Evolutionary conservation across 257 asterid species (phyloP).

Genomic region (Petunia axillaris): DNA sequence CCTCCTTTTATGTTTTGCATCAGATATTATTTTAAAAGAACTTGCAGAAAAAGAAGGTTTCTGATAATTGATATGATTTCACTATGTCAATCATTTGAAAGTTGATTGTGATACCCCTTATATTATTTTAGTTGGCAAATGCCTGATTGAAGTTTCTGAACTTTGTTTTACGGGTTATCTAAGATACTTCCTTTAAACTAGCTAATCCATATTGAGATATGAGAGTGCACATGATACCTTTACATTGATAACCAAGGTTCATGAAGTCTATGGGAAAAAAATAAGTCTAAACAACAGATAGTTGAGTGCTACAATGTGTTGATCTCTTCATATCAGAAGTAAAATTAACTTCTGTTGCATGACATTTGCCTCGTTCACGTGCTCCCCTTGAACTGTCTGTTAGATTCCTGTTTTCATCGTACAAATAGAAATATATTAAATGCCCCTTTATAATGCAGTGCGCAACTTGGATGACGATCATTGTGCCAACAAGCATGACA

Average conservation of each 20-base stretch:
- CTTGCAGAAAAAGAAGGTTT: background rate
- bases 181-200: background rate
- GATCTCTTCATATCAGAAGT: slow-evolving; percentile 9
- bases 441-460: slow-evolving; percentile 59
- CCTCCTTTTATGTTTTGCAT: background rate
- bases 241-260: background rate
- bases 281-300: background rate
- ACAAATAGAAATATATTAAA: slow-evolving; percentile 4
- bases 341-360: slow-evolving; percentile 3
- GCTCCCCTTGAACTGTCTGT: slow-evolving; percentile 1
- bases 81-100: background rate
- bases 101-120: background rate
- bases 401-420: slow-evolving; percentile 11
- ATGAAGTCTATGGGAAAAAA: background rate
- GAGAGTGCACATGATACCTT: slow-evolving; percentile 1
- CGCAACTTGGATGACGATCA: slow-evolving; percentile 96
- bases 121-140: background rate
- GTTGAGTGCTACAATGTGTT: background rate
- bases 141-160: background rate
- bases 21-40: too few relatives aligned
- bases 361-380: background rate
- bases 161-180: background rate
- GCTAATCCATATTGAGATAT: background rate
- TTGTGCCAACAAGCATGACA: slow-evolving; percentile 99
- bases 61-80: background rate